phyloP scores from a whole-genome alignment of 176 grass and related monocot species.

The Rhynchospora pubera region DNA sequence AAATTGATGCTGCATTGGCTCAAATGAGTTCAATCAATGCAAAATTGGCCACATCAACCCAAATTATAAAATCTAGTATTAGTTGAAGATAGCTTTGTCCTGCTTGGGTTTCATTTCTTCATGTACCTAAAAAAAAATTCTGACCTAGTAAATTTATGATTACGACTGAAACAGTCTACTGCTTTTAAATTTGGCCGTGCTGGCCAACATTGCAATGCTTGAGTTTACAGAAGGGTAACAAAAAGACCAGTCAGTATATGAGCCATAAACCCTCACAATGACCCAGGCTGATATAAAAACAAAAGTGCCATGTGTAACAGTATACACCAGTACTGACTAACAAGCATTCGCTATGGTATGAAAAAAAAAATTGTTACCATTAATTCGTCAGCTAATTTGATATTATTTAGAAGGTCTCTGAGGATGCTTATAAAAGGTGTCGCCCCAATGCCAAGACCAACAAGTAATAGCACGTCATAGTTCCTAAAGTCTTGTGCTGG shows the following conservation, averaged over 20 bases:
- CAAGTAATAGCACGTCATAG: conserved; percentile 88
- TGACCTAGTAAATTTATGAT: background rate
- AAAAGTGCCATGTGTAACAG: background rate
- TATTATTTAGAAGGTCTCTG: conserved; percentile 91
- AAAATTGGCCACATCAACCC: background rate
- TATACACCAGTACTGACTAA: background rate
- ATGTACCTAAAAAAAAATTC: background rate
- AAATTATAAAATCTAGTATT: background rate
- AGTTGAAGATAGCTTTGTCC: background rate
- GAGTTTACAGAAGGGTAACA: background rate
- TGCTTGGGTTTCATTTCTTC: background rate
- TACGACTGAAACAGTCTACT: background rate
- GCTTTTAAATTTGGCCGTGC: background rate
- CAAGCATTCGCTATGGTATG: background rate
- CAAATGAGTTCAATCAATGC: background rate
- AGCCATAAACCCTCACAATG: background rate
- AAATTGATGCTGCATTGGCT: background rate
- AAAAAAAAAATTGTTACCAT: conserved; percentile 48
- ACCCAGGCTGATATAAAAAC: background rate
- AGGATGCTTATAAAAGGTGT: conserved; percentile 98
- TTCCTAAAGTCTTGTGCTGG: conserved; percentile 94
- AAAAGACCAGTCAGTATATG: background rate
- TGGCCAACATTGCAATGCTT: background rate
- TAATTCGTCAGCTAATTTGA: conserved; percentile 89
- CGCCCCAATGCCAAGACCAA: conserved; percentile 86